Conservation (phyloP, 306 rosid genomes). For the Malus asiatica region DNA sequence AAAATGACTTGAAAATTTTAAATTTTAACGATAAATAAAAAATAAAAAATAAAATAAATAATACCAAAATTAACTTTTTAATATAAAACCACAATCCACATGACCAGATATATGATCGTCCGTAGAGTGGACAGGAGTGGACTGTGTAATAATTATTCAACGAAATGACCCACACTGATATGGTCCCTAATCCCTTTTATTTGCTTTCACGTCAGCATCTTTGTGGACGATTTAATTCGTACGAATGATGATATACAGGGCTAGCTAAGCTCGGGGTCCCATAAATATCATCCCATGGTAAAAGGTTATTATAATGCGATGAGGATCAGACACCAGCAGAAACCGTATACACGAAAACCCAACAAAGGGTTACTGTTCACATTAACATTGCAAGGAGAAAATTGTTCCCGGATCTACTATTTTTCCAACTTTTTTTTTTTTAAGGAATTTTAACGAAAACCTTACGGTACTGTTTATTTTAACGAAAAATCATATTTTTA, state of each 20-base stretch:
- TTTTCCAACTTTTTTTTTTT: too few relatives aligned
- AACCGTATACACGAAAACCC: too few relatives aligned
- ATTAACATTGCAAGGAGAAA: too few relatives aligned
- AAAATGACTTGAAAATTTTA: too few relatives aligned
- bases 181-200: neutral
- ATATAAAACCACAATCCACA: neutral
- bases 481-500: too few relatives aligned
- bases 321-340: neutral
- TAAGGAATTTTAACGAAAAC: too few relatives aligned
- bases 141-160: neutral
- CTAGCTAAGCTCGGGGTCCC: neutral
- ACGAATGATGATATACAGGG: neutral
- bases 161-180: slow-evolving; percentile 8
- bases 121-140: neutral
- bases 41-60: too few relatives aligned
- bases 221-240: neutral
- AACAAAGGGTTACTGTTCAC: too few relatives aligned
- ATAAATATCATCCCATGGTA: neutral
- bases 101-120: neutral
- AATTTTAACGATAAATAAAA: too few relatives aligned
- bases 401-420: too few relatives aligned
- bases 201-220: slow-evolving; percentile 17
- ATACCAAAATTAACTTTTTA: too few relatives aligned
- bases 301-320: neutral
- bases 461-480: too few relatives aligned